Evolutionary conservation across 768 basidiomycete species (phyloP).

Genomic region (Mycena rebaudengoi): DNA sequence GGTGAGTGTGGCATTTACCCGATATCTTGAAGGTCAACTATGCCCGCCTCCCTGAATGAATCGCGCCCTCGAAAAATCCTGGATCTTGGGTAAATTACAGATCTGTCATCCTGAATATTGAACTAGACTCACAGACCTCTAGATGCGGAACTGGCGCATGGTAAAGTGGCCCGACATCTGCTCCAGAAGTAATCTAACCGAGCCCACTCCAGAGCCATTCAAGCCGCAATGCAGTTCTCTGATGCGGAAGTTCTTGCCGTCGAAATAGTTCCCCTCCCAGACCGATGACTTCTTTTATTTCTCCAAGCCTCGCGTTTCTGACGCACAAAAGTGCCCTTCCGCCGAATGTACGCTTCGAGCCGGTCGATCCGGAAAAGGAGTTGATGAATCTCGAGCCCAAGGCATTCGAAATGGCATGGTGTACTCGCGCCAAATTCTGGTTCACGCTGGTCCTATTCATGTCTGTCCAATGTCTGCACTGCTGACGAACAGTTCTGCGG

Average conservation of each 20-base stretch:
- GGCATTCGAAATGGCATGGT: slow-evolving; percentile 10
- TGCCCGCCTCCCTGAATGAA: neutral
- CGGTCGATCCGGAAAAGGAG: neutral
- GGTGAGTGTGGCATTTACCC: neutral
- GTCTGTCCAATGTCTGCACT: neutral
- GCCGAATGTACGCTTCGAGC: neutral
- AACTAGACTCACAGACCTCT: too few species aligned
- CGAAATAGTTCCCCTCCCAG: neutral
- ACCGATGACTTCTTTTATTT: neutral
- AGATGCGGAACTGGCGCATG: slow-evolving; percentile 2
- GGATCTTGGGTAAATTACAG: neutral
- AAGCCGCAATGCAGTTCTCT: neutral
- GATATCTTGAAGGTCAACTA: neutral
- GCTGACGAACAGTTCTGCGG: too few species aligned
- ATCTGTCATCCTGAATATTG: neutral
- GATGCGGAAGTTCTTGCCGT: neutral
- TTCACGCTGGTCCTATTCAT: neutral
- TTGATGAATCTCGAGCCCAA: neutral
- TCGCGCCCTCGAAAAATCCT: neutral
- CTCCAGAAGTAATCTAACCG: neutral
- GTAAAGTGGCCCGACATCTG: neutral
- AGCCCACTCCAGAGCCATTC: neutral
- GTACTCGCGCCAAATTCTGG: neutral
- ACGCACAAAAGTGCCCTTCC: neutral
- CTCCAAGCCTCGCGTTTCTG: neutral